phyloP scores from a whole-genome alignment of 805 yeast species.

The Jamesozyma hellenica region DNA sequence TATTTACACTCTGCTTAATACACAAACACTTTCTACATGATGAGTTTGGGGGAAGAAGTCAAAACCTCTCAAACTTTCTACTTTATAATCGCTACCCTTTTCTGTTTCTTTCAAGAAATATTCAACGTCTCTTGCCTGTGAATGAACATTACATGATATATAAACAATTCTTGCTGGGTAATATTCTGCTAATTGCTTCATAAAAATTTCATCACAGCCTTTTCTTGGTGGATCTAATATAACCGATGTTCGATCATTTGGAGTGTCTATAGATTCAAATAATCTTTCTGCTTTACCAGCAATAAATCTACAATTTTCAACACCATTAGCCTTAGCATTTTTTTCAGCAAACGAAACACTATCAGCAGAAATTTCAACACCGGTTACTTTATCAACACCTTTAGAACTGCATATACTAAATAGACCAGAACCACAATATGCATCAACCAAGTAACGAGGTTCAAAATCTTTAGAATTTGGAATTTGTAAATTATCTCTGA shows the following conservation, averaged over 20 bases:
- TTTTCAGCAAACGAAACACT: constrained; percentile 78
- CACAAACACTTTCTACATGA: constrained; percentile 84
- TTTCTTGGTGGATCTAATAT: constrained; percentile 95
- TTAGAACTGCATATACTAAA: constrained; percentile 79
- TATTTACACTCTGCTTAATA: constrained; percentile 33
- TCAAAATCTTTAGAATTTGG: constrained; percentile 33
- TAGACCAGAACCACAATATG: constrained; percentile 93
- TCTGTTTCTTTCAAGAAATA: constrained; percentile 62
- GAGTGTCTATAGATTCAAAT: constrained; percentile 68
- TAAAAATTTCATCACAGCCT: constrained; percentile 85
- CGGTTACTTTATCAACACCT: constrained; percentile 76
- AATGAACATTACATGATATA: constrained; percentile 93
- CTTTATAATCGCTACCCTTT: constrained; percentile 50
- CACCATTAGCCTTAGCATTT: constrained; percentile 68
- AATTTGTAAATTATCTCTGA: constrained; percentile 54
- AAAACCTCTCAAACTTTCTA: constrained; percentile 84
- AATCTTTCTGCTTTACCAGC: constrained; percentile 89
- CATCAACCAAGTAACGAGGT: constrained; percentile 73
- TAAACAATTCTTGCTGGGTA: constrained; percentile 84
- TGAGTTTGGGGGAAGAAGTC: constrained; percentile 96
- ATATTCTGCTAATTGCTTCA: constrained; percentile 75
- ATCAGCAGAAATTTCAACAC: constrained; percentile 89
- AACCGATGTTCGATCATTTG: constrained; percentile 69
- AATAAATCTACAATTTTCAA: constrained; percentile 71
- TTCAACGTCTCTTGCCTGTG: constrained; percentile 90